Conservation (phyloP, 2,329 filamentous ascomycete genomes). For the Pseudogymnoascus sp. region DNA sequence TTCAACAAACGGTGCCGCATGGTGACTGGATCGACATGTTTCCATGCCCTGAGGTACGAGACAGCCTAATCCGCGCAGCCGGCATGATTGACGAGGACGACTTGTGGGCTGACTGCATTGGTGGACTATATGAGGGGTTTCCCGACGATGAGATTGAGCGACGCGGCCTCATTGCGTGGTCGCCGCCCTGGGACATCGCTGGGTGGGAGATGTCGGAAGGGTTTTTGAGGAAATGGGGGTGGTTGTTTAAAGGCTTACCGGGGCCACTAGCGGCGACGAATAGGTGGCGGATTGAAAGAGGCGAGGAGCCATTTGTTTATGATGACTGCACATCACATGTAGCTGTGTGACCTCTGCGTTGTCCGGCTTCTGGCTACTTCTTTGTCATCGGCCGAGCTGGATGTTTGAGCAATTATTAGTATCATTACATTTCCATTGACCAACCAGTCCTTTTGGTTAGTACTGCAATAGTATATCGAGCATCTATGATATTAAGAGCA, state of each 20-base stretch:
- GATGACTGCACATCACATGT: slow-evolving; percentile 19
- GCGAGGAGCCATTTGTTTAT: slow-evolving; percentile 27
- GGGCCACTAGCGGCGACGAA: slow-evolving; percentile 31
- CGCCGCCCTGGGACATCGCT: slow-evolving; percentile 32
- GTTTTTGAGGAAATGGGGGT: slow-evolving; percentile 34
- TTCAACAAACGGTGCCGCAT: slow-evolving; percentile 35
- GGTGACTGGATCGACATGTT: slow-evolving; percentile 37
- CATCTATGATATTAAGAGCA: background rate
- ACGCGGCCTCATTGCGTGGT: slow-evolving; percentile 38
- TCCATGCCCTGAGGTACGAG: slow-evolving; percentile 33
- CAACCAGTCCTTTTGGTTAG: background rate
- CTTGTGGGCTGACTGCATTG: slow-evolving; percentile 37
- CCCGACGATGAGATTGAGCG: slow-evolving; percentile 35
- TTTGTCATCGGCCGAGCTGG: slow-evolving; percentile 11
- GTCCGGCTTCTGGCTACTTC: slow-evolving; percentile 9
- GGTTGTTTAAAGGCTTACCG: slow-evolving; percentile 25
- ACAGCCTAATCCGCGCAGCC: slow-evolving; percentile 33
- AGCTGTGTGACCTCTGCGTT: slow-evolving; percentile 18
- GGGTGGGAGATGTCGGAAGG: slow-evolving; percentile 38
- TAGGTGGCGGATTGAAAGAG: slow-evolving; percentile 30
- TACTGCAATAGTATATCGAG: background rate
- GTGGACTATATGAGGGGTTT: slow-evolving; percentile 38
- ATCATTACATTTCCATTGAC: background rate
- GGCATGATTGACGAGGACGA: slow-evolving; percentile 37
- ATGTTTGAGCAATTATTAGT: slow-evolving; percentile 12